Conservation (phyloP, 2,329 filamentous ascomycete species). For the Volutella citrinella region DNA sequence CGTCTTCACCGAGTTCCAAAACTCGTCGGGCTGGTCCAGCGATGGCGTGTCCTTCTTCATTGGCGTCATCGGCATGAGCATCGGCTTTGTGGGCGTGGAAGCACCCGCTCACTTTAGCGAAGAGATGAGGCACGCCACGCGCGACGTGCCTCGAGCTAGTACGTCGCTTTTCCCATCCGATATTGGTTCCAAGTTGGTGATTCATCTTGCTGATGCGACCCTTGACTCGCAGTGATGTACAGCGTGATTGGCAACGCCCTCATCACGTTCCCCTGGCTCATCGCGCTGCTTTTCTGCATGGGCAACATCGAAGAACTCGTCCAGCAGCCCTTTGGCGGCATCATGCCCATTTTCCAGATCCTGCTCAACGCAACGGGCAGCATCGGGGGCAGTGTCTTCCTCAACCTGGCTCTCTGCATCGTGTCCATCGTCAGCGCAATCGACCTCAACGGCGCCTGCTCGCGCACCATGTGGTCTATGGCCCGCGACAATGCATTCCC, state of each 20-base stretch:
- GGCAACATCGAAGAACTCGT: constrained; percentile 1
- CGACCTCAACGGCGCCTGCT: constrained; percentile 5
- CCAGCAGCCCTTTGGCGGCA: not conserved
- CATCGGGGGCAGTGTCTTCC: not conserved
- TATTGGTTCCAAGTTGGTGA: no score
- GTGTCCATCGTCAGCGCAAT: constrained; percentile 3
- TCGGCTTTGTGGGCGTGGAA: constrained; percentile 1
- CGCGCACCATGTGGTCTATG: constrained; percentile 8
- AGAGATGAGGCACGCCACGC: constrained; percentile 3
- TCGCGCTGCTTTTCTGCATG: constrained; percentile 4
- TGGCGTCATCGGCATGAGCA: constrained; percentile 2
- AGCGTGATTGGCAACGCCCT: constrained; percentile 2
- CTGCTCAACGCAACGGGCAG: constrained; percentile 1
- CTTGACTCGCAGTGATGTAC: not conserved
- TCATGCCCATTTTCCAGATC: constrained; percentile 7
- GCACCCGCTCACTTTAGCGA: constrained; percentile 6
- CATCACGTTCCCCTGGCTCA: constrained; percentile 3
- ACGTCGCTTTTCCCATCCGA: not conserved
- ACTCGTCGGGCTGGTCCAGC: constrained; percentile 2
- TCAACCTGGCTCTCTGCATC: not conserved
- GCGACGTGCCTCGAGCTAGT: constrained; percentile 5
- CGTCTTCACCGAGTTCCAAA: constrained; percentile 5
- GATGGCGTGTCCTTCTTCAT: constrained; percentile 6
- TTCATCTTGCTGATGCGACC: not conserved
- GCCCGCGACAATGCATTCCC: constrained; percentile 5